Evolutionary conservation across 257 asterid genomes (phyloP).

Genomic region (Perilla frutescens): DNA sequence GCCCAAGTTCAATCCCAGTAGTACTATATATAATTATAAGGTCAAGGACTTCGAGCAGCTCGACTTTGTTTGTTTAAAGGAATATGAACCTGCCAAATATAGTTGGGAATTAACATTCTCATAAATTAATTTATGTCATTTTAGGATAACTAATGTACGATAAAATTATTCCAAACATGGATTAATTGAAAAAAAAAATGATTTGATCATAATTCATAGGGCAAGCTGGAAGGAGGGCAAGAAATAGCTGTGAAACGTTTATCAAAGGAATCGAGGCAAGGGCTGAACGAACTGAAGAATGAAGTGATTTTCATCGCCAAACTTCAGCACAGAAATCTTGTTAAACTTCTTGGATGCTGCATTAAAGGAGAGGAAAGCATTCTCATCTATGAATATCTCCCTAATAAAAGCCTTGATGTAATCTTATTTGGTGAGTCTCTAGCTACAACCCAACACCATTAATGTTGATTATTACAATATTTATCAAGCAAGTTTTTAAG

Average conservation of each 20-base stretch:
- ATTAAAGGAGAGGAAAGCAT: conserved; percentile 32
- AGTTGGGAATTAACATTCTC: no score
- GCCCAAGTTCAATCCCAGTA: no score
- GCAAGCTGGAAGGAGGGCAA: conserved; percentile 39
- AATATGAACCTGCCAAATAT: no score
- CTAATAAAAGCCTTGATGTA: conserved; percentile 30
- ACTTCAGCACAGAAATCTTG: conserved; percentile 49
- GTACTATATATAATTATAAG: no score
- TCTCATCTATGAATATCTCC: conserved; percentile 37
- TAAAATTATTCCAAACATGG: background rate
- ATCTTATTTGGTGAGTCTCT: conserved; percentile 34
- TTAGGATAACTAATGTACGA: no score
- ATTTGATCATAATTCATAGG: conserved; percentile 5
- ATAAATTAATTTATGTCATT: no score
- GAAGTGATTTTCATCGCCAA: conserved; percentile 42
- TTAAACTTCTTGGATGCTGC: conserved; percentile 44
- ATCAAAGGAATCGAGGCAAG: conserved; percentile 37
- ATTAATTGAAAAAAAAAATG: background rate
- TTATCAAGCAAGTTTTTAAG: background rate
- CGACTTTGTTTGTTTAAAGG: no score
- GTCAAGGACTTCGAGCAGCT: no score
- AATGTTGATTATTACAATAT: background rate
- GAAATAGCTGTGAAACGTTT: conserved; percentile 42
- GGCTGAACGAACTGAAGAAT: conserved; percentile 32
- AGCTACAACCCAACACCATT: no score